Evolutionary conservation across 192 early-diverging fungal species (phyloP), one percentile per base, ranked within the genome.

Genomic region (Entomortierella chlamydospora): DNA sequence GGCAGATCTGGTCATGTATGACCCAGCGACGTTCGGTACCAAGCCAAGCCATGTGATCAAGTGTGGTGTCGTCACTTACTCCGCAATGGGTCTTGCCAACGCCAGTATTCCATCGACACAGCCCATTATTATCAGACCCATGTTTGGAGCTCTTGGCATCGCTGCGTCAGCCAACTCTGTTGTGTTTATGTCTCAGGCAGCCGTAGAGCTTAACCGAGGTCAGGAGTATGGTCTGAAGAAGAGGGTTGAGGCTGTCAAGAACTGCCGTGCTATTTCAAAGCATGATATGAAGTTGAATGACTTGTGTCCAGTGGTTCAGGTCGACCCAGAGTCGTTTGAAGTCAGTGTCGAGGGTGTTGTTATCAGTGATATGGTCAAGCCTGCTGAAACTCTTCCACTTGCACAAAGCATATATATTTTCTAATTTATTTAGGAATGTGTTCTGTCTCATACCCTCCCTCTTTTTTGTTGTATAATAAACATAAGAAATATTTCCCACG

Each of bases 61-160:
- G 83, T 93, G 94, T 29, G 97, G 97, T 20, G 81, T 95, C 63
- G 91, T 96, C 45, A 93, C 88, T 11, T 96, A 88, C 71, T 88
- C 92, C 20, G 87, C 91, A 73, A 96, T 98, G 87, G 97, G 97
- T 57, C 95, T 97, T 62, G 94, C 96, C 53, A 97, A 98, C 63
- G 97, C 91, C 0, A 96, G 95, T 6, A 99, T 99, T 72, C 96
- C 97, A 1, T 96, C 97, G 0, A 95, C 96, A 0, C 89, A 99
- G 81, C 97, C 97, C 5, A 87, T 96, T 67, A 86, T 93, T 60
- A 84, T 87, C 30, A 84, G 96, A 29, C 95, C 95, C 12, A 94
- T 95, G 93, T 99, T 93, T 80, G 97, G 91, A 30, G 84, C 91
- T 5, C 72, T 87, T 52, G 87, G 93, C 4, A 83, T 85, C 28